A percentile compares a stretch with the other conserved stretches of the same genome.
Conservation (phyloP, 1,139 yeast species). For the Pneumocystis murina region DNA sequence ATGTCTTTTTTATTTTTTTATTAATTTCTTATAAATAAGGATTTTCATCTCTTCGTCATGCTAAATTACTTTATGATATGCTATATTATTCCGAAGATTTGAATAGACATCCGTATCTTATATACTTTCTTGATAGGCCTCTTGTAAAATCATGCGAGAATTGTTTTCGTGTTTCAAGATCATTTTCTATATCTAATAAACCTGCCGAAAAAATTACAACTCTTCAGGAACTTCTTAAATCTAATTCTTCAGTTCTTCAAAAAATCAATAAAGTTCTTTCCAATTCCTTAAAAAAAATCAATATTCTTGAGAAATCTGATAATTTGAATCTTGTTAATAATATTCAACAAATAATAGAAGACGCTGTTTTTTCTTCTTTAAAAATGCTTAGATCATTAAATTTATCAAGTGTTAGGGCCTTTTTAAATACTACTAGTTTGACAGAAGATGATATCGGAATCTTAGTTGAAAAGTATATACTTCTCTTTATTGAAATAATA, state of each 20-base stretch:
- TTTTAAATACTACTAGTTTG: not conserved
- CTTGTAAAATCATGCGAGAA: slow-evolving; percentile 1
- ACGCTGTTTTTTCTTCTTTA: not conserved
- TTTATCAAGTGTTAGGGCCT: not conserved
- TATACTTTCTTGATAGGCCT: slow-evolving; percentile 9
- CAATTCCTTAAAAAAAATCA: not conserved
- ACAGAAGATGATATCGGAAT: not conserved
- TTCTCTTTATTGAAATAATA: not conserved
- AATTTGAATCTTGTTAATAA: not conserved
- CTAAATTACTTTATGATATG: slow-evolving; percentile 8
- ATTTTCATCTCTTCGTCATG: slow-evolving; percentile 8
- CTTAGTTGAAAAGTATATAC: not conserved
- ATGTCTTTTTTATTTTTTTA: not conserved
- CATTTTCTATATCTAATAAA: not conserved
- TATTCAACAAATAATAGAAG: not conserved
- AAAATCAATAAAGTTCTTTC: not conserved
- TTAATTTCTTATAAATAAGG: slow-evolving; percentile 8
- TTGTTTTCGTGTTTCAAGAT: not conserved
- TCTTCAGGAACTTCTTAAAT: not conserved
- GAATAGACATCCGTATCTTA: slow-evolving; percentile 2
- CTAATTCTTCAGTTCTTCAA: not conserved
- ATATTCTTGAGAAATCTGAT: not conserved
- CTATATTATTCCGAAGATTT: slow-evolving; percentile 8
- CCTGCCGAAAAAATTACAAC: not conserved
- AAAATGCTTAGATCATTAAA: not conserved